These are phyloP conservation scores for Lophium mytilinum DNA, from an alignment of 495 filamentous ascomycete species.

Conservation along the genomic window DNA sequence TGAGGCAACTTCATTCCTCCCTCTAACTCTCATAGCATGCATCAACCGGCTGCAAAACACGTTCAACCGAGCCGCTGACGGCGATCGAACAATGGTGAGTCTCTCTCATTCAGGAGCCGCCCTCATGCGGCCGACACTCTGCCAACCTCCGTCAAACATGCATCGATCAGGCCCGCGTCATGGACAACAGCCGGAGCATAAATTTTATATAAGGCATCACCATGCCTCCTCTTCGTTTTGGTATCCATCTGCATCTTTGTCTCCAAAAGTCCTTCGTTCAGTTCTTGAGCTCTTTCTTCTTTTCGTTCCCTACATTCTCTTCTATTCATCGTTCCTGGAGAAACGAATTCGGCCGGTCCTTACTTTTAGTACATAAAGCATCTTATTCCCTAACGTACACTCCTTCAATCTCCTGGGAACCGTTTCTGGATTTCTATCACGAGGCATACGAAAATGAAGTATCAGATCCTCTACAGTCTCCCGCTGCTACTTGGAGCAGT, in stretches of 20 bases:
- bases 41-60: background rate
- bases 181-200: background rate
- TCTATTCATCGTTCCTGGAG: slow-evolving; percentile 26
- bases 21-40: background rate
- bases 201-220: background rate
- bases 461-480: slow-evolving; percentile 19
- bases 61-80: background rate
- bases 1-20: background rate
- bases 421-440: background rate
- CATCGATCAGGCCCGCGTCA: background rate
- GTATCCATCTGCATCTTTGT: background rate
- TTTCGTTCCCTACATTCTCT: slow-evolving; percentile 13
- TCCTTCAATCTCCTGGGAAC: slow-evolving; percentile 1
- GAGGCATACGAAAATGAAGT: slow-evolving; percentile 15
- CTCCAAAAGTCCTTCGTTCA: slow-evolving; percentile 18
- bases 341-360: slow-evolving; percentile 26
- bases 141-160: background rate
- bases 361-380: slow-evolving; percentile 8
- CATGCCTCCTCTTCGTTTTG: background rate
- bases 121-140: background rate
- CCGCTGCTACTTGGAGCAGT: slow-evolving; percentile 13
- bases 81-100: background rate
- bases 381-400: slow-evolving; percentile 1
- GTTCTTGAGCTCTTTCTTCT: background rate
- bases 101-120: background rate